These are phyloP conservation scores for Lasiosphaeria miniovina DNA, from an alignment of 495 filamentous ascomycete species.

Conservation along the genomic window DNA sequence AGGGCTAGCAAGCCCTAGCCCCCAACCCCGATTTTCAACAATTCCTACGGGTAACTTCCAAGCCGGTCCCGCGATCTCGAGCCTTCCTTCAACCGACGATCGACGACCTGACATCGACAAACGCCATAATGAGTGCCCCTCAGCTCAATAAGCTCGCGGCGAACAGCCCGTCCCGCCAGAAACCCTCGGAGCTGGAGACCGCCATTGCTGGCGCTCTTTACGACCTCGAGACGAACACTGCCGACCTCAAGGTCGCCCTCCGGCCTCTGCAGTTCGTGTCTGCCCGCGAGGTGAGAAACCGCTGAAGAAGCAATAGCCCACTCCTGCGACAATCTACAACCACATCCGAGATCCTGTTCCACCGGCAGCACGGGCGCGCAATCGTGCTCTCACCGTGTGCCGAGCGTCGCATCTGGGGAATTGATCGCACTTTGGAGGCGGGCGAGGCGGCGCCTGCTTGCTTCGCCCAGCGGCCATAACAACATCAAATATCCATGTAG, in stretches of 20 bases:
- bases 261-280: conserved; percentile 95
- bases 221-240: conserved; percentile 96
- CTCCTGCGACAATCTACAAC: conserved; percentile 13
- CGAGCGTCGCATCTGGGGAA: conserved; percentile 30
- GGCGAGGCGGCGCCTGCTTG: conserved; percentile 18
- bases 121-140: conserved; percentile 52
- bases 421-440: conserved; percentile 34
- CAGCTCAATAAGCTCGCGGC: conserved; percentile 95
- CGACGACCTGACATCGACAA: conserved; percentile 29
- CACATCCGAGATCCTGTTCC: conserved; percentile 40
- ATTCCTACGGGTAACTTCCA: conserved; percentile 15
- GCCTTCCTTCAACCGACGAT: conserved; percentile 13
- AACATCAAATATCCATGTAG: conserved; percentile 25
- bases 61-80: conserved; percentile 12
- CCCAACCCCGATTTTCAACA: conserved; percentile 12
- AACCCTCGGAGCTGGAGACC: conserved; percentile 92
- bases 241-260: conserved; percentile 89
- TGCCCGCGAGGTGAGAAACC: conserved; percentile 90
- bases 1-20: conserved; percentile 35
- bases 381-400: conserved; percentile 19
- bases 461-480: conserved; percentile 24
- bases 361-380: conserved; percentile 18
- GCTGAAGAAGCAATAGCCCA: conserved; percentile 21
- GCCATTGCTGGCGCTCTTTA: conserved; percentile 91
- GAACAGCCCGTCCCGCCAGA: conserved; percentile 90